Evolutionary conservation across 257 asterid genomes (phyloP).

Genomic region (Ligustrum vulgare): DNA sequence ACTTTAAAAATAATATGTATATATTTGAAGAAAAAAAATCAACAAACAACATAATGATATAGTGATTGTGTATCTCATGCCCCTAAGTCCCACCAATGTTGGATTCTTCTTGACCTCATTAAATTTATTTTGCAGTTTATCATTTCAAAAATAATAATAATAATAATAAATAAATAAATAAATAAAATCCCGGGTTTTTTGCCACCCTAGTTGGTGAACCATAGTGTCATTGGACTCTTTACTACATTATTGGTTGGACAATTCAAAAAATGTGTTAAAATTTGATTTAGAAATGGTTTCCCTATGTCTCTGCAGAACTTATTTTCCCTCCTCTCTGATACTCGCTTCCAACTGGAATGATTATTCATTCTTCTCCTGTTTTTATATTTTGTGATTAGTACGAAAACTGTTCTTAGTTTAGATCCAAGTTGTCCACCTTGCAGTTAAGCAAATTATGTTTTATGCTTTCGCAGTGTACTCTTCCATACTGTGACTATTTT

Average conservation of each 20-base stretch:
- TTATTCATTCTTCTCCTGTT: neutral
- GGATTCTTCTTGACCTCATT: too few relatives aligned
- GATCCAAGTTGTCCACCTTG: neutral
- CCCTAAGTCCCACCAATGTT: too few relatives aligned
- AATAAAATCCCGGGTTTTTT: too few relatives aligned
- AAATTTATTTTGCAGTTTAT: too few relatives aligned
- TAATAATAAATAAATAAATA: too few relatives aligned
- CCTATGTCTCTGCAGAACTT: neutral
- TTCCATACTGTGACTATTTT: conserved; percentile 21
- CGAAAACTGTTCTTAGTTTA: neutral
- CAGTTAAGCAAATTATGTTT: neutral
- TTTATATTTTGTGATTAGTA: neutral
- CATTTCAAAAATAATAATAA: too few relatives aligned
- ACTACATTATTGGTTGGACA: neutral
- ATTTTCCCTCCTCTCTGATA: too few relatives aligned
- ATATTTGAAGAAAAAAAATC: too few relatives aligned
- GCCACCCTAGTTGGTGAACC: too few relatives aligned
- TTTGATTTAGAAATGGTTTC: neutral
- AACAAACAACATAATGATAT: too few relatives aligned
- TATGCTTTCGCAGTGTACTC: conserved; percentile 23
- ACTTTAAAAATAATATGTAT: too few relatives aligned
- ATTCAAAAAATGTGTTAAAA: neutral
- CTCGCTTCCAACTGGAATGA: neutral
- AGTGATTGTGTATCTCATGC: too few relatives aligned
- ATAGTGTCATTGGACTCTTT: neutral